phyloP scores from a whole-genome alignment of 345 rosid genomes.

The Psidium friedrichsthalianum region DNA sequence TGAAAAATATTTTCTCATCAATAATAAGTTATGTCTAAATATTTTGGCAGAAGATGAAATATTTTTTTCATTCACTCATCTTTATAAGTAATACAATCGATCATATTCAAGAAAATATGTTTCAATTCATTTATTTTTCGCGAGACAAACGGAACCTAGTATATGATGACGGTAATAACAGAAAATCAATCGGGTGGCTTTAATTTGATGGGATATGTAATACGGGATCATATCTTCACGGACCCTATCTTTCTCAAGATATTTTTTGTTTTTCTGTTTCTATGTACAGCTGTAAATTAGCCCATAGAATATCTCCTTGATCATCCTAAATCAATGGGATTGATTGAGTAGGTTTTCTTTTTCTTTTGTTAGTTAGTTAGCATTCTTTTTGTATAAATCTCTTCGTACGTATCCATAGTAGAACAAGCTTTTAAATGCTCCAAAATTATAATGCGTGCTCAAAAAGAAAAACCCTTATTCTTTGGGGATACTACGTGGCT shows the following conservation, averaged over 20 bases:
- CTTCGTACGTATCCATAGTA: too few species aligned
- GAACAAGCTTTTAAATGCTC: too few species aligned
- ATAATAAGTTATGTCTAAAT: fast-evolving
- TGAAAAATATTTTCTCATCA: fast-evolving
- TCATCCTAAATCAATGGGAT: too few species aligned
- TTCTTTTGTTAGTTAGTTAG: too few species aligned
- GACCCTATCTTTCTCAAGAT: too few species aligned
- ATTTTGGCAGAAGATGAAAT: background rate
- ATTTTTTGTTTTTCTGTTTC: too few species aligned
- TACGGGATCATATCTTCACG: too few species aligned
- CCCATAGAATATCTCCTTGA: too few species aligned
- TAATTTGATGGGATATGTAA: background rate
- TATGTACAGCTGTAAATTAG: too few species aligned
- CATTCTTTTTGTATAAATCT: too few species aligned
- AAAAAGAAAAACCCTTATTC: background rate
- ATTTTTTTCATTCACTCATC: background rate
- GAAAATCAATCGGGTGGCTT: background rate
- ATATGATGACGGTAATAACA: background rate
- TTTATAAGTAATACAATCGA: background rate
- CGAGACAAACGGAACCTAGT: background rate
- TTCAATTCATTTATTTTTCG: background rate
- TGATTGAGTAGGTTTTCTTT: too few species aligned
- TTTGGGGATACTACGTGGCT: background rate
- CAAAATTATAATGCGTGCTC: too few species aligned
- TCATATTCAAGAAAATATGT: background rate